Base-by-base conservation (phyloP, 345 rosid genomes). In the Orychophragmus violaceus region DNA sequence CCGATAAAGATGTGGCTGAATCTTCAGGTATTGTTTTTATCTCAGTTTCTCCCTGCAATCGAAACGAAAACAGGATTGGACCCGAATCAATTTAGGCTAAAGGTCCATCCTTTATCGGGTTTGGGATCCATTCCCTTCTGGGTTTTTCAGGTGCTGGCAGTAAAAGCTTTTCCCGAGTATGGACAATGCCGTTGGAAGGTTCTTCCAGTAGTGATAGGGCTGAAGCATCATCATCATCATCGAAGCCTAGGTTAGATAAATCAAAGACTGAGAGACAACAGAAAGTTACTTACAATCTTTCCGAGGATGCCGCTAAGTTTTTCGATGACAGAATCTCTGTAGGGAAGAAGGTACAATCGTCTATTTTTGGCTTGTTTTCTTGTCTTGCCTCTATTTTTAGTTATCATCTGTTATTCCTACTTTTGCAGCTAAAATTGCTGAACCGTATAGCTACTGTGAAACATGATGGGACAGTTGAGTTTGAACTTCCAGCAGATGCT, bases 361-460 rank as follows among this genome's bases (percentile, higher is more conserved):
- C 59, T 68, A 35, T 54, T 48, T 32, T n/a, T n/a, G n/a, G n/a
- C n/a, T n/a, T n/a, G n/a, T n/a, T n/a, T n/a, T n/a, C n/a, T n/a
- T n/a, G n/a, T n/a, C n/a, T n/a, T n/a, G n/a, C n/a, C n/a, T n/a
- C n/a, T n/a, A n/a, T n/a, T n/a, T n/a, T n/a, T n/a, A n/a, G n/a
- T n/a, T n/a, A n/a, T n/a, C n/a, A n/a, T n/a, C n/a, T n/a, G n/a
- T n/a, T n/a, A n/a, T n/a, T n/a, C n/a, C n/a, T n/a, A 37, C 13
- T 33, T 60, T 64, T 82, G 90, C 95, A 93, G 98, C 81, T 84
- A 62, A 72, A 82, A 74, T 78, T 93, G 78, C 73, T 93, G 75
- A 88, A 83, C 58, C 84, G 99, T 80, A 82, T 94, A 77, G 96
- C 97, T 64, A 94, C 97, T 13, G 92, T 94, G 61, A 90, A 90